phyloP scores from a whole-genome alignment of 345 rosid species.

The Odontarrhena argentea region DNA sequence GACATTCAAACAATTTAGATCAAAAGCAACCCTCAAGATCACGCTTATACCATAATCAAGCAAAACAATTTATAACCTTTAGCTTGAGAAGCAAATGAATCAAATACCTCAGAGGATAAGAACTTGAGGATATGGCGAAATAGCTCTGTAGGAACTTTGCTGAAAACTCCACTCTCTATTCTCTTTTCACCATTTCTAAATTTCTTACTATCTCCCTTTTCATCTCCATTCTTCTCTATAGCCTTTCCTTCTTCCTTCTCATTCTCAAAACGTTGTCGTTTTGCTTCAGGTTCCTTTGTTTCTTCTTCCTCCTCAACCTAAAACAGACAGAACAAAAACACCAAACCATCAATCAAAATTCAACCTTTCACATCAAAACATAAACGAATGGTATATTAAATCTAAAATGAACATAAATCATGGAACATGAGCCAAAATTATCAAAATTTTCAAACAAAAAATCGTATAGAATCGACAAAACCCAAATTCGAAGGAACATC shows the following conservation, averaged over 20 bases:
- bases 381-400: background rate
- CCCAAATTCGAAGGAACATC: conserved; percentile 14
- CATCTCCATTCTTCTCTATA: conserved; percentile 30
- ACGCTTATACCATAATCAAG: background rate
- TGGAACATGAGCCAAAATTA: background rate
- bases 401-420: background rate
- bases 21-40: background rate
- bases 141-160: conserved; percentile 79
- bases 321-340: conserved; percentile 9
- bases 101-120: conserved; percentile 83
- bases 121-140: conserved; percentile 86
- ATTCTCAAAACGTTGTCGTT: conserved; percentile 49
- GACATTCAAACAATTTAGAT: conserved; percentile 16
- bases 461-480: background rate
- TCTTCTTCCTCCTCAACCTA: conserved; percentile 44
- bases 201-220: conserved; percentile 27
- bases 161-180: conserved; percentile 66
- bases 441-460: background rate
- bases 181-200: conserved; percentile 41
- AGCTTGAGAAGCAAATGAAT: conserved; percentile 3
- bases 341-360: conserved; percentile 6
- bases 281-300: conserved; percentile 50
- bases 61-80: background rate
- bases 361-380: conserved; percentile 19
- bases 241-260: conserved; percentile 31